Evolutionary conservation across 2,329 filamentous ascomycete genomes (phyloP).

Genomic region (Colletotrichum gloeosporioides): DNA sequence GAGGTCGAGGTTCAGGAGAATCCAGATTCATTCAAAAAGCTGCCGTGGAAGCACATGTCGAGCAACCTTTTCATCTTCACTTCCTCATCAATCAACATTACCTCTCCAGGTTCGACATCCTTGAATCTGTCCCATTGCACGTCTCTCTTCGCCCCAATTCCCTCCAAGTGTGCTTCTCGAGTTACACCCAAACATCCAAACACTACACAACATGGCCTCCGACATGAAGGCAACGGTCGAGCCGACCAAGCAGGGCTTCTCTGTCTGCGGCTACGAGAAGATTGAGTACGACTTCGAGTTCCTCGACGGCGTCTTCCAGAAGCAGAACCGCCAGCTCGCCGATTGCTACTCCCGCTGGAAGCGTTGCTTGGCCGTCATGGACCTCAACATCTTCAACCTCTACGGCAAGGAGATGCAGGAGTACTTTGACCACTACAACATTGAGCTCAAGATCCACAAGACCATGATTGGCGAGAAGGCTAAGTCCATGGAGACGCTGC

Average conservation of each 20-base stretch:
- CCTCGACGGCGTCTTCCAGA: slow-evolving; percentile 71
- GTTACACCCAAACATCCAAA: not conserved
- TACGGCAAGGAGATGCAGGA: slow-evolving; percentile 70
- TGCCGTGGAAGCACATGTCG: not conserved
- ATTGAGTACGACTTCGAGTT: slow-evolving; percentile 79
- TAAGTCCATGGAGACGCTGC: slow-evolving; percentile 73
- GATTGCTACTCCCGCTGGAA: slow-evolving; percentile 70
- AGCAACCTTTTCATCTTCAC: not conserved
- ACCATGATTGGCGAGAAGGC: slow-evolving; percentile 79
- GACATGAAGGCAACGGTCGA: slow-evolving; percentile 71
- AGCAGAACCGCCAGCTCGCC: slow-evolving; percentile 64
- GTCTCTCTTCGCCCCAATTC: not conserved
- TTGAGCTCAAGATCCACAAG: slow-evolving; percentile 70
- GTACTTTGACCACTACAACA: slow-evolving; percentile 70
- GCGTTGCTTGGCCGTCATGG: slow-evolving; percentile 71
- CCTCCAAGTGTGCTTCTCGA: not conserved
- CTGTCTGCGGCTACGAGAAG: slow-evolving; percentile 77
- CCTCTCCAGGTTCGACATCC: not conserved
- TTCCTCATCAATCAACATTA: not conserved
- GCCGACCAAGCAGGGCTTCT: slow-evolving; percentile 69
- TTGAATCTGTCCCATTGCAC: not conserved
- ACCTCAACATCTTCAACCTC: slow-evolving; percentile 72
- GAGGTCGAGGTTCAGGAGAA: not conserved
- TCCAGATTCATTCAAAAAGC: slow-evolving; percentile 7
- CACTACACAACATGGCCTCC: slow-evolving; percentile 57